These are phyloP conservation scores for Fusarium nanum DNA, from an alignment of 2,329 filamentous ascomycete species.

Conservation along the genomic window DNA sequence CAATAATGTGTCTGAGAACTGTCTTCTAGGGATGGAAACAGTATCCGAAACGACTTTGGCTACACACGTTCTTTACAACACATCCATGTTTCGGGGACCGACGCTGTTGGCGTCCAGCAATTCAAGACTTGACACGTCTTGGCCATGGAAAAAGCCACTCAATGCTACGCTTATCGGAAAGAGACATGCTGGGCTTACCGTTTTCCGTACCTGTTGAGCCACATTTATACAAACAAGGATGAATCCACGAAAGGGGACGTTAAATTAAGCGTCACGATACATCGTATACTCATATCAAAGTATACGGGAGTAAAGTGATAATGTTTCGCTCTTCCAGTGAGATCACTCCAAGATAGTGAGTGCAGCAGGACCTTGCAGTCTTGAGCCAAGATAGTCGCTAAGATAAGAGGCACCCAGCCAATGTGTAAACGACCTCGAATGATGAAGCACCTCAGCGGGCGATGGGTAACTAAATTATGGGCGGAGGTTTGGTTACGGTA, in stretches of 20 bases:
- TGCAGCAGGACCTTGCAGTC: not conserved
- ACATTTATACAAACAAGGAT: not conserved
- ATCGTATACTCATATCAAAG: not conserved
- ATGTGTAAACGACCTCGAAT: not conserved
- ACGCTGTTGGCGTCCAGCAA: not conserved
- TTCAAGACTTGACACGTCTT: constrained; percentile 1
- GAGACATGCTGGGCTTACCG: not conserved
- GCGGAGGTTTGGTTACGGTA: not conserved
- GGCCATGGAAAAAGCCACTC: not conserved
- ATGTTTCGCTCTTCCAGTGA: not conserved
- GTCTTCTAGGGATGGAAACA: not conserved
- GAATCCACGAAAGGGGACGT: constrained; percentile 16
- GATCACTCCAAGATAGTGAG: not conserved
- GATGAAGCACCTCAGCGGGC: not conserved
- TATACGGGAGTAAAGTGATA: not conserved
- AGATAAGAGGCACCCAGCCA: not conserved
- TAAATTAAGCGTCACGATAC: constrained; percentile 14
- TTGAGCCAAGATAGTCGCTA: not conserved
- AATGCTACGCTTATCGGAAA: not conserved
- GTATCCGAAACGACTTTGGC: not conserved
- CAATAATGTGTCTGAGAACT: not conserved
- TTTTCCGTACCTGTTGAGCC: not conserved
- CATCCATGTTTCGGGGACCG: not conserved
- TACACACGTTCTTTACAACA: not conserved
- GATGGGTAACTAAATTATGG: not conserved